A percentile compares a stretch with the other conserved stretches of the same genome.
Conservation (phyloP, 495 filamentous ascomycete species). For the Penicillium diatomitis region DNA sequence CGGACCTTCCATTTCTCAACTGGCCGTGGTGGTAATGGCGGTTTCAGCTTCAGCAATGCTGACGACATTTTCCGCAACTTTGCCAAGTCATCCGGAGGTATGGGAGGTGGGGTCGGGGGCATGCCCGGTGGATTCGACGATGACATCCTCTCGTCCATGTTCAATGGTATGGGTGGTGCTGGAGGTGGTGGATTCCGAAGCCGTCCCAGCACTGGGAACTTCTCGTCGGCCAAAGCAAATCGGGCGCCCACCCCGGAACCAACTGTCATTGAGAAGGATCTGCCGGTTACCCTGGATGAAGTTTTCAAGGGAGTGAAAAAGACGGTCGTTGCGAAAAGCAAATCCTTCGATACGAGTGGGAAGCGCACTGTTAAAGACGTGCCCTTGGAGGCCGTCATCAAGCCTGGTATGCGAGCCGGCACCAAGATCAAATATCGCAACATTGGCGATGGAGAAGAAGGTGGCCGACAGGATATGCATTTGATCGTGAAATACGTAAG, state of each 20-base stretch:
- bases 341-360: constrained; percentile 76
- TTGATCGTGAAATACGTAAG: constrained; percentile 90
- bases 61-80: constrained; percentile 81
- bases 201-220: constrained; percentile 26
- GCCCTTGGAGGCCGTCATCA: constrained; percentile 86
- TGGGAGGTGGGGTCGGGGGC: constrained; percentile 24
- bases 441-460: constrained; percentile 93
- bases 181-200: constrained; percentile 30
- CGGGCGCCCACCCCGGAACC: constrained; percentile 69
- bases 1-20: constrained; percentile 72
- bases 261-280: constrained; percentile 76
- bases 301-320: constrained; percentile 76
- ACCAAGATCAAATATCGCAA: constrained; percentile 97
- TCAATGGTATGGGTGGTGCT: constrained; percentile 27
- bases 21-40: constrained; percentile 39
- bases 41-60: constrained; percentile 74
- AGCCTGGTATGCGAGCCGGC: constrained; percentile 87
- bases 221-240: constrained; percentile 26
- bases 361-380: constrained; percentile 81
- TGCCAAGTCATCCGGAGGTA: constrained; percentile 43
- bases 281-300: constrained; percentile 79
- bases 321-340: constrained; percentile 96
- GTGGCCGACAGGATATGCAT: constrained; percentile 92
- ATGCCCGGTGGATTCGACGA: constrained; percentile 43
- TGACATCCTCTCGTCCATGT: constrained; percentile 44